phyloP scores from a whole-genome alignment of 257 asterid genomes.

The Phtheirospermum japonicum region DNA sequence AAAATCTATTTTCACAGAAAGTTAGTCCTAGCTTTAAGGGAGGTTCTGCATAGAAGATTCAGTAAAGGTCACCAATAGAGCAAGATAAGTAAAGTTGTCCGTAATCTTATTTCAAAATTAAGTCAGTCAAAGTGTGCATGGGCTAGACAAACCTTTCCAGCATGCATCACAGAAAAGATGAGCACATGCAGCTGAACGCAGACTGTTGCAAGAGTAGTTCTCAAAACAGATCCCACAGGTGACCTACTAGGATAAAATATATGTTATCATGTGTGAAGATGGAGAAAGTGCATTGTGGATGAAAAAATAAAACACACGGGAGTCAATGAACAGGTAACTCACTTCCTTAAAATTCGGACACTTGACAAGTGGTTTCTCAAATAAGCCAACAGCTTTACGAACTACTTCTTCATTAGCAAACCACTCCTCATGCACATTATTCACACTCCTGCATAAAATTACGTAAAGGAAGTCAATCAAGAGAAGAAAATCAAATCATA shows the following conservation, averaged over 20 bases:
- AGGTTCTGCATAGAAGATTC: background rate
- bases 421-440: conserved; percentile 88
- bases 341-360: conserved; percentile 52
- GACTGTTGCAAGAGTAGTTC: conserved; percentile 32
- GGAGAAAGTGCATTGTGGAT: background rate
- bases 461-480: conserved; percentile 11
- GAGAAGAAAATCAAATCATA: conserved; percentile 19
- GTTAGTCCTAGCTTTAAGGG: conserved; percentile 6
- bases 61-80: conserved; percentile 22
- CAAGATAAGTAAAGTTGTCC: background rate
- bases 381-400: conserved; percentile 71
- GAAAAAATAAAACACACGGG: conserved; percentile 4
- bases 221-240: conserved; percentile 89
- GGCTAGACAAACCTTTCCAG: conserved; percentile 65
- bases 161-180: conserved; percentile 81
- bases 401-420: conserved; percentile 82
- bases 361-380: conserved; percentile 57
- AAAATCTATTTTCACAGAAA: background rate
- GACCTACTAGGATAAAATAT: conserved; percentile 44
- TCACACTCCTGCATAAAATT: conserved; percentile 65
- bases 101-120: conserved; percentile 20
- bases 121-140: conserved; percentile 19
- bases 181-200: conserved; percentile 58
- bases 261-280: conserved; percentile 21
- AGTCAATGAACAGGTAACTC: conserved; percentile 30